Base-by-base conservation (phyloP, 2,329 filamentous ascomycete species). In the Aurifilum marmelostoma region DNA sequence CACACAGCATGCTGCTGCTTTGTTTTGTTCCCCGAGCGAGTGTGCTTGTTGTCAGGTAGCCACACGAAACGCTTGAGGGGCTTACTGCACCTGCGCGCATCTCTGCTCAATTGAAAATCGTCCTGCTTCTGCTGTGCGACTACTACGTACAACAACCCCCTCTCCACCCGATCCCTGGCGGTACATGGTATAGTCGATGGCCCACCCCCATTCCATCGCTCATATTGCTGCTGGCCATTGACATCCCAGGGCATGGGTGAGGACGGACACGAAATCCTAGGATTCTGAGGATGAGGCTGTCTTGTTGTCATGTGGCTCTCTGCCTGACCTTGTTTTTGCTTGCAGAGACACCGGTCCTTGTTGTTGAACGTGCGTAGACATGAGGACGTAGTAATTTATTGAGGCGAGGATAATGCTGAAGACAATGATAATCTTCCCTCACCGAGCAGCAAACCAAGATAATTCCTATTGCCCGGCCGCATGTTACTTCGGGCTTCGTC, bases 61-160 rank as follows among this genome's bases (percentile, higher is more conserved):
- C 56, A 59, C 56, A 59, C 56, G 56, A 59, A 59, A 59, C 56
- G 32, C 16, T n/a, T 59, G 14, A 18, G 16, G 27, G 56, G 27
- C 7, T 18, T 5, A 29, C 14, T 56, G 52, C 24, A 29, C 52
- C 24, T 56, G 52, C 52, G 24, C 52, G 24, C 27, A 14, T 27
- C 52, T 29, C 52, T 47, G 41, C 41, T 43, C 16, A 43, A 43
- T n/a, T 47, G 43, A 21, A 47, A 56, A 14, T 29, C 12, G 14
- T 29, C 27, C 24, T 16, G 27, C 52, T n/a, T 4, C 34, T 54
- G 50, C 50, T 54, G 50, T 54, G 24, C 50, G 50, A 16, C 27
- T 21, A 34, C 34, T 8, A 4, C 4, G 34, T 34, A n/a, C 21
- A 56, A 47, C 43, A n/a, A n/a, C n/a, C n/a, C n/a, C n/a, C n/a